phyloP scores from a whole-genome alignment of 2,329 filamentous ascomycete genomes.

The Thermomyces lanuginosus region DNA sequence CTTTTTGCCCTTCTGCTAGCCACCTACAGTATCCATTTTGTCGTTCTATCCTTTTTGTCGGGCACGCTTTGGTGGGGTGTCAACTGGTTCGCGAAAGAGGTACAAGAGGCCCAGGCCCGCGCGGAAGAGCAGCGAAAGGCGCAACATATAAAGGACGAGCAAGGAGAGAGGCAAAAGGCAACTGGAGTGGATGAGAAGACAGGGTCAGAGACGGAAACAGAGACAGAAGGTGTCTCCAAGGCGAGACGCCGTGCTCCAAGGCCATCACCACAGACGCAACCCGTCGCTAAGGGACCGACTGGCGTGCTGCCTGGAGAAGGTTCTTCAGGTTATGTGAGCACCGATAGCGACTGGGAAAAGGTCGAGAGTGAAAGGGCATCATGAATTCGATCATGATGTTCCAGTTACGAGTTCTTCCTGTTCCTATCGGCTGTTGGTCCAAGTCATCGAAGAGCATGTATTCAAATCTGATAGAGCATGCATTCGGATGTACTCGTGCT shows the following conservation, averaged over 20 bases:
- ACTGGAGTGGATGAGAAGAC: slow-evolving; percentile 10
- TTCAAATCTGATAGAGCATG: too few species aligned
- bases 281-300: too few species aligned
- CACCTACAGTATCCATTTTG: slow-evolving; percentile 79
- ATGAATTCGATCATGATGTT: slow-evolving; percentile 2
- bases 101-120: slow-evolving; percentile 36
- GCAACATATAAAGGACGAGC: slow-evolving; percentile 26
- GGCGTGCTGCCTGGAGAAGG: too few species aligned
- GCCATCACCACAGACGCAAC: too few species aligned
- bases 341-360: slow-evolving; percentile 96
- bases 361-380: slow-evolving; percentile 37
- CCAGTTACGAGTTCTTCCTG: too few species aligned
- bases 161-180: slow-evolving; percentile 8
- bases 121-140: slow-evolving; percentile 29
- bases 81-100: slow-evolving; percentile 83
- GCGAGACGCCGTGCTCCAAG: slow-evolving; percentile 5
- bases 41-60: slow-evolving; percentile 62
- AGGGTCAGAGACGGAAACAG: slow-evolving; percentile 25
- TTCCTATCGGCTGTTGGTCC: too few species aligned
- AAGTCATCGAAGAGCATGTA: too few species aligned
- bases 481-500: too few species aligned
- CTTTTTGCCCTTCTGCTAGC: slow-evolving; percentile 59
- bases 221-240: slow-evolving; percentile 8
- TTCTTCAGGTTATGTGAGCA: slow-evolving; percentile 48
- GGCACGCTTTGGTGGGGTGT: slow-evolving; percentile 80